Evolutionary conservation across 1,139 yeast species (phyloP), one percentile per base, ranked within the genome.

Genomic region (Sugiyamaella xylanicola): DNA sequence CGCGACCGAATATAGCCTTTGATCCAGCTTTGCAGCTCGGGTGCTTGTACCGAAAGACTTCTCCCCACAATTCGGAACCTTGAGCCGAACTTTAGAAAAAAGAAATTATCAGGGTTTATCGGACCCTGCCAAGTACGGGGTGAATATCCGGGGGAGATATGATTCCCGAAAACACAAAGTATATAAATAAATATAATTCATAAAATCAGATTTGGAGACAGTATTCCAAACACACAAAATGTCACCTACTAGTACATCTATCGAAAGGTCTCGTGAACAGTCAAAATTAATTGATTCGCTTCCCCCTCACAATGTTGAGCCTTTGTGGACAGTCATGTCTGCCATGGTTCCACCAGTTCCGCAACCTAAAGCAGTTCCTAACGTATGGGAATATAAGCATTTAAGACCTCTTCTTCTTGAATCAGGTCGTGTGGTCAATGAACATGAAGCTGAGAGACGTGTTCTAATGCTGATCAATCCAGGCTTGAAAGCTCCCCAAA

Each of bases 381-480:
- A 57, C 20, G 21, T 65, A 11, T 65, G 68, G 68, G 58, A 57
- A 16, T 65, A 65, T 51, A 56, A 65, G 46, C 53, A 61, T 16
- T 32, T 65, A 16, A 54, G 62, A 40, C 68, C 68, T 15, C 53
- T 63, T 16, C 55, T 65, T 15, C 60, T 59, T 36, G 62, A 64
- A 47, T 51, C 64, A 49, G 68, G 68, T 16, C 53, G 62, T 22
- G 52, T 60, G 11, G 68, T 65, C 9, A 57, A 60, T 4, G 61
- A 64, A 39, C 64, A 61, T 44, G 65, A 65, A 43, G 65, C 68
- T 2, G 68, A 65, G 54, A 59, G 68, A 51, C 54, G 68, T 40
- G 68, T 65, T 15, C 58, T 65, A 17, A 65, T 65, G 68, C 59
- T 65, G 40, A 59, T 65, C 17, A 65, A 65, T 57, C 68, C 68